phyloP scores from a whole-genome alignment of 768 basidiomycete genomes.

The Calvatia gigantea region DNA sequence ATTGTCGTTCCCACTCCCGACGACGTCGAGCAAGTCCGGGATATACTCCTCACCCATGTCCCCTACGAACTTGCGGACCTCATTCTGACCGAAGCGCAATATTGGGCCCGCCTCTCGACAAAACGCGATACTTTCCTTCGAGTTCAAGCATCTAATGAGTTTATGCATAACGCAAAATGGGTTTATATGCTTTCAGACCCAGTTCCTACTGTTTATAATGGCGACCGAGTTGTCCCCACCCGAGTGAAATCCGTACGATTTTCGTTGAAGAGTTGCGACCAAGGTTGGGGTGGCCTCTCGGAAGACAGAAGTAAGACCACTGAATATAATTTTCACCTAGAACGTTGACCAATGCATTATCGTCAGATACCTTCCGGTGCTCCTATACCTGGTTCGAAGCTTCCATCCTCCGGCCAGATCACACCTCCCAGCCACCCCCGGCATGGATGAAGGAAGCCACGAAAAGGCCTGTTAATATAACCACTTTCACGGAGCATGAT shows the following conservation, averaged over 20 bases:
- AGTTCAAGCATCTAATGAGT: not conserved
- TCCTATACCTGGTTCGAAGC: conserved; percentile 33
- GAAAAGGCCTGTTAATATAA: not conserved
- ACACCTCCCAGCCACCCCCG: not conserved
- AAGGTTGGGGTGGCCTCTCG: conserved; percentile 29
- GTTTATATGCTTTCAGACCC: conserved; percentile 17
- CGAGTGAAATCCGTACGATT: conserved; percentile 18
- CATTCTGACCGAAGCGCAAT: conserved; percentile 17
- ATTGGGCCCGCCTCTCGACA: conserved; percentile 16
- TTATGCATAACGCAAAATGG: conserved; percentile 4
- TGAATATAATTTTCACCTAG: not conserved
- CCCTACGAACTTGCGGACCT: conserved; percentile 17
- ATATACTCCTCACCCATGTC: conserved; percentile 6
- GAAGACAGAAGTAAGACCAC: conserved; percentile 16
- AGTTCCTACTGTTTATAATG: conserved; percentile 1
- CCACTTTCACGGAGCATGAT: not conserved
- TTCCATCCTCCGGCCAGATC: conserved; percentile 20
- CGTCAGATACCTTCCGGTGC: conserved; percentile 24
- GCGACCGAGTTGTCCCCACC: not conserved
- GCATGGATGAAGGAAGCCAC: conserved; percentile 3
- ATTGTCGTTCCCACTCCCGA: conserved; percentile 1
- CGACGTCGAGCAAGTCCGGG: conserved; percentile 9
- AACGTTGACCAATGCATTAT: not conserved
- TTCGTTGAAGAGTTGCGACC: conserved; percentile 22
- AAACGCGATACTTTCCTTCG: conserved; percentile 1